Evolutionary conservation across 371 early-diverging fungal genomes (phyloP), one percentile per base, ranked within the genome.

Genomic region (Mucor plumbeus): DNA sequence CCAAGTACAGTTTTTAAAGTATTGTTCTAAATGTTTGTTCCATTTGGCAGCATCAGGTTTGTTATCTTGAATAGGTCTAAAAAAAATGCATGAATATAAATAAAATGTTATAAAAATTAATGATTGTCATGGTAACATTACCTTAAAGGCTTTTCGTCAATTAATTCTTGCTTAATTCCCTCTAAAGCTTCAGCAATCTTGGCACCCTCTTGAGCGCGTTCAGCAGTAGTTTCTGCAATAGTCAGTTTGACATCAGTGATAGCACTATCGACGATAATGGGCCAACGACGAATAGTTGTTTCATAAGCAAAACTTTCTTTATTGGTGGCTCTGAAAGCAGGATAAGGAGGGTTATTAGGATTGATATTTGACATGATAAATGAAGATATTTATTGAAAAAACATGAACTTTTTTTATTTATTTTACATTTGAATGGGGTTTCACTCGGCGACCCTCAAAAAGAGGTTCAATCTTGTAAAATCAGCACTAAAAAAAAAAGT

Each of bases 211-310:
- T 71, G 59, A 9, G 70, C 77, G 55, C 70, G 67, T 54, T 75
- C 65, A 40, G 72, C 54, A 8, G 38, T 50, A n/a, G 64, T 66
- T 53, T 63, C 72, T 40, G 62, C 80, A 31, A 71, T 83, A 31
- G 61, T 84, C 61, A 83, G 66, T 70, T 88, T 81, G 50, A 92
- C 70, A 70, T 89, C 88, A 41, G 84, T 85, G 40, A 92, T 84
- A 26, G 86, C 85, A 64, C 91, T 90, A 39, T 94, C 90, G 33
- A 96, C 75, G 60, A 95, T 96, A 50, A 90, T 90, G 4, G 95
- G 95, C 70, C 94, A 84, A n/a, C 96, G 83, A 61, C 89, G 81
- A 50, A 85, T 83, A 44, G 92, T 82, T 26, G 94, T 94, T 13
- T 85, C 77, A 74, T 90, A 92, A 0, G 94, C 95, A 70, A 96